Conservation (phyloP, 331 rosid genomes). For the Acacia concinna region DNA sequence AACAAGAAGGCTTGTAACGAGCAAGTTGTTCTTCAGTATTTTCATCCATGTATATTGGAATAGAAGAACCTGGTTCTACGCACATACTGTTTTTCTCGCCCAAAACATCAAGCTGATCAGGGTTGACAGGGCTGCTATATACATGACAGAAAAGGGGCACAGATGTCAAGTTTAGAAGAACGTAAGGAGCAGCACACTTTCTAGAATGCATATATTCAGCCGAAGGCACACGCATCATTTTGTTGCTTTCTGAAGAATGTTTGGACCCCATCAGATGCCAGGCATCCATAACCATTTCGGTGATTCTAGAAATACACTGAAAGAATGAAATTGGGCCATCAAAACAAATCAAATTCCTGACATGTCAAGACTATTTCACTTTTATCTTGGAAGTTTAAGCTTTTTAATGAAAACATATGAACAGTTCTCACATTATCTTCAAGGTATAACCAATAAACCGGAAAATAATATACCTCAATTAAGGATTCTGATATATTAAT, state of each 20-base stretch:
- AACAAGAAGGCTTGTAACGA: conserved; percentile 61
- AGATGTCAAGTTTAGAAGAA: conserved; percentile 84
- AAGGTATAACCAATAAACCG: not conserved
- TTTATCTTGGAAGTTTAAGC: not conserved
- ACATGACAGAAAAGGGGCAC: conserved; percentile 66
- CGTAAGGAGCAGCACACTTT: conserved; percentile 81
- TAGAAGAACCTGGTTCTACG: conserved; percentile 74
- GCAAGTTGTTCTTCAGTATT: conserved; percentile 61
- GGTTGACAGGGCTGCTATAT: conserved; percentile 50
- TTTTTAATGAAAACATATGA: not conserved
- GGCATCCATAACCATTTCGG: conserved; percentile 68
- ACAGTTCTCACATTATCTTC: not conserved
- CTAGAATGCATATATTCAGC: conserved; percentile 54
- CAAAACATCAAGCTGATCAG: conserved; percentile 41
- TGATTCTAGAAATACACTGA: conserved; percentile 76
- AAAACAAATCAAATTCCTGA: conserved; percentile 17
- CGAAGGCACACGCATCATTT: conserved; percentile 39
- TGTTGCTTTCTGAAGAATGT: conserved; percentile 50
- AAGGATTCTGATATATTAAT: conserved; percentile 83
- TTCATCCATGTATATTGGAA: conserved; percentile 74
- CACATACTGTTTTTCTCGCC: conserved; percentile 47
- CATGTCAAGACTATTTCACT: not conserved
- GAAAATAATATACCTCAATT: conserved; percentile 61
- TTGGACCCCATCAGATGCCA: conserved; percentile 49
- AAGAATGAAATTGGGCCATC: conserved; percentile 1